Evolutionary conservation across 768 basidiomycete species (phyloP), one percentile per base, ranked within the genome.

Genomic region (Mycena venus): DNA sequence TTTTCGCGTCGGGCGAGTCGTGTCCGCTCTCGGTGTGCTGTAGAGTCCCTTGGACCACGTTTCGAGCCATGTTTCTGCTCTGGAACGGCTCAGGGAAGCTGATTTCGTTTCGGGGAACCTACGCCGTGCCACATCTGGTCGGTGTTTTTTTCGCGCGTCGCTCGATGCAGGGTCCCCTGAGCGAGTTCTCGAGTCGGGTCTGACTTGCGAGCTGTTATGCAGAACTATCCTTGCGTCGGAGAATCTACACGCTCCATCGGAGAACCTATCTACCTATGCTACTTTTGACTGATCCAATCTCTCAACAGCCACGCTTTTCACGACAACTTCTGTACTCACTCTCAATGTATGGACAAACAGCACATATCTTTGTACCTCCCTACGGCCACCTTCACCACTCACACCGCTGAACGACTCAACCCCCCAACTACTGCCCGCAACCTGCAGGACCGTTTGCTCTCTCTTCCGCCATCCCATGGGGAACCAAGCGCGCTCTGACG

Each of bases 391-490:
- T 19, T 94, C 94, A 14, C 91, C 94, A 6, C 87, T 96, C 29
- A 90, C 92, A 59, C 58, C 86, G 42, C 82, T 86, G 21, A 76
- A 86, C 74, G 82, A 84, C 62, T 77, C 29, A 1, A 23, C 0
- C 44, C n/a, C 31, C 82, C 42, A 84, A 80, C 68, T 95, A 92
- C 79, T 72, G 70, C 55, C 70, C 70, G 15, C 86, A 98, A 72
- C 80, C 87, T 6, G 87, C 92, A 4, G 98, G 98, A 1, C 90
- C 91, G 2, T 93, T 98, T 78, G 97, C 92, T 2, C 90, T 99
- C 79, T 91, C 95, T 27, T 86, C 95, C 14, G 88, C 92, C 21
- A 91, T 96, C 47, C 91, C 91, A 7, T 90, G 94, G 79, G 87
- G 90, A 40, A 78, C 85, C 53, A 86, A 90, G 72, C 93, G 94